Base-by-base conservation (phyloP, 1,284 basidiomycete species). In the Malassezia nana region DNA sequence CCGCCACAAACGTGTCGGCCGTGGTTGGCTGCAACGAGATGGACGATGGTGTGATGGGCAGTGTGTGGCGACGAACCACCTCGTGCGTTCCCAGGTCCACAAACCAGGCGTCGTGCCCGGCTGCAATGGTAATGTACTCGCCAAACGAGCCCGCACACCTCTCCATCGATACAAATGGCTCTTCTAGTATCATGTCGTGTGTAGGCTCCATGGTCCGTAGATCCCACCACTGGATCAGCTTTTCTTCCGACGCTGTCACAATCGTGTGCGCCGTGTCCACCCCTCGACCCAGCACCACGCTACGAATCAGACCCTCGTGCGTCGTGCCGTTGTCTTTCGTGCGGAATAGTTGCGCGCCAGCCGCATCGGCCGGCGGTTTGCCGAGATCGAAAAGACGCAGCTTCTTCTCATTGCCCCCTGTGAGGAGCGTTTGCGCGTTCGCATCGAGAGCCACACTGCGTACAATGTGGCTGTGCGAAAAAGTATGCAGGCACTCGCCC, bases 331-430 rank as follows among this genome's bases (percentile, higher is more conserved):
- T 57, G 24, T 28, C 69, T 13, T 78, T 80, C 56, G 84, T 83
- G 40, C 28, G 24, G 26, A 79, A 77, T 47, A 92, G 80, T 56
- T 87, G 80, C 58, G 86, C 81, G n/a, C 88, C 86, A 62, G 88
- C 86, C 22, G 87, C 86, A 63, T 92, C 86, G 78, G 30, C 20
- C 18, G 30, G n/a, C 13, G 41, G 49, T 33, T 51, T 51, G 8
- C 26, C 46, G 32, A 98, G 80, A 77, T 96, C 89, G 74, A 95
- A 98, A 69, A 96, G 82, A 52, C 92, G 81, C 51, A 95, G 85
- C 78, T 90, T 95, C 80, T 95, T 96, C 76, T 98, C 94, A 77
- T 95, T 86, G 0, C 92, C 92, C 38, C 89, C 91, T n/a, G 87
- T 89, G 50, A 92, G 78, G 50, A 90, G 80, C 72, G 82, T 83